A percentile compares a stretch with the other conserved stretches of the same genome.
Conservation (phyloP, 2,329 filamentous ascomycete genomes). For the Colletotrichum higginsianum region DNA sequence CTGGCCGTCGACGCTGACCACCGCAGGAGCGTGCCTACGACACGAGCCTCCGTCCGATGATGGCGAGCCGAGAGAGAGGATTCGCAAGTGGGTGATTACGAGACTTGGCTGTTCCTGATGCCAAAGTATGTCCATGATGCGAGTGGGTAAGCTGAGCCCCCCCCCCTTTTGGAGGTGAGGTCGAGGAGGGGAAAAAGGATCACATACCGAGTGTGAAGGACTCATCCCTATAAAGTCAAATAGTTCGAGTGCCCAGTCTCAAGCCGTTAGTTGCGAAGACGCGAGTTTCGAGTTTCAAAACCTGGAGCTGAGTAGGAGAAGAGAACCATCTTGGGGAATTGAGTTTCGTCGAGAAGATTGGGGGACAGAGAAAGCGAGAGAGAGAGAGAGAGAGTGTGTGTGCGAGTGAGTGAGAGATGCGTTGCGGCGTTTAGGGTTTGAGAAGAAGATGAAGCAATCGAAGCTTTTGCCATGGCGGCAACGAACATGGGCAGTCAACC, state of each 20-base stretch:
- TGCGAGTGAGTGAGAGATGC: not conserved
- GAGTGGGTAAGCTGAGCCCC: not conserved
- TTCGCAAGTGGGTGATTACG: slow-evolving; percentile 12
- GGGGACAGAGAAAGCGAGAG: too few relatives aligned
- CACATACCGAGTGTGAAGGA: not conserved
- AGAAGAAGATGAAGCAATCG: slow-evolving; percentile 1
- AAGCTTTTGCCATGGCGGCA: slow-evolving; percentile 27
- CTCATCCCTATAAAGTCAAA: not conserved
- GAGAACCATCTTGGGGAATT: not conserved
- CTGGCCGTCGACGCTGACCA: slow-evolving; percentile 31
- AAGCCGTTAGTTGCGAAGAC: not conserved
- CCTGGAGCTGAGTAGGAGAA: not conserved
- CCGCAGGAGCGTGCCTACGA: slow-evolving; percentile 2
- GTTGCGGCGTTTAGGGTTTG: slow-evolving; percentile 4
- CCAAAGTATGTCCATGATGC: not conserved
- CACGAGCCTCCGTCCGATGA: slow-evolving; percentile 18
- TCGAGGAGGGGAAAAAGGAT: not conserved
- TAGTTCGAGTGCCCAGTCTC: not conserved
- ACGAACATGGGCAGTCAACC: too few relatives aligned
- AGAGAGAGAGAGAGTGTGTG: too few relatives aligned
- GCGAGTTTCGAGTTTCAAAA: slow-evolving; percentile 11
- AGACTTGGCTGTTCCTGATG: slow-evolving; percentile 11
- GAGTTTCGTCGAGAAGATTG: slow-evolving; percentile 14
- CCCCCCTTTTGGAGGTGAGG: not conserved
- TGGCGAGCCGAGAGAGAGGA: not conserved